These are phyloP conservation scores for Inonotus hispidus DNA, from an alignment of 1,284 basidiomycete species.

Conservation along the genomic window DNA sequence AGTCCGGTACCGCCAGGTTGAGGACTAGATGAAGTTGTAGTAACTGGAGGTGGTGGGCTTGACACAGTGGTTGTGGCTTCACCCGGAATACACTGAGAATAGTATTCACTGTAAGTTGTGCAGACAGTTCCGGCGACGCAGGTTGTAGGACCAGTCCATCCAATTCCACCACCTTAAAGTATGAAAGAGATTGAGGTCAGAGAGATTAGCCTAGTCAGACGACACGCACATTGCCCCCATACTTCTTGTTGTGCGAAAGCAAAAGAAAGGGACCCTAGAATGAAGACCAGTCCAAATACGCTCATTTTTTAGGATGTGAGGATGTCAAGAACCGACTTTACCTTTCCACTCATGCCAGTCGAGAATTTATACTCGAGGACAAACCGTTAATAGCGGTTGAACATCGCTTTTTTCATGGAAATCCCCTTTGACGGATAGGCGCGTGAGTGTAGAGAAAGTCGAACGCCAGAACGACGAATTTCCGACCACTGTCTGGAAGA, in stretches of 20 bases:
- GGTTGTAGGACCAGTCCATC: constrained; percentile 32
- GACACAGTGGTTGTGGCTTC: neutral
- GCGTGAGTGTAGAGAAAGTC: neutral
- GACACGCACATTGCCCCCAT: neutral
- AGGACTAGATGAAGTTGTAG: constrained; percentile 2
- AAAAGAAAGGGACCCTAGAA: neutral
- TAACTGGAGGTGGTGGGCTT: neutral
- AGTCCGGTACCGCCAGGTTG: constrained; percentile 1
- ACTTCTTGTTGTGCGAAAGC: neutral
- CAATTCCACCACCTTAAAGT: constrained; percentile 29
- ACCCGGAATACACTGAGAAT: constrained; percentile 31
- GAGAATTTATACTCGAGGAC: neutral
- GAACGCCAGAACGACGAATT: neutral
- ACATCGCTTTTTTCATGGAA: neutral
- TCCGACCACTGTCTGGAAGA: neutral
- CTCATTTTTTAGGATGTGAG: neutral
- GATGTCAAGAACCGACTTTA: neutral
- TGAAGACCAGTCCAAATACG: neutral
- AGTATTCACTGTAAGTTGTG: constrained; percentile 26
- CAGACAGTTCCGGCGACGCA: constrained; percentile 29
- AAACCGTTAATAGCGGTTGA: neutral
- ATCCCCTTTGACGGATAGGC: neutral
- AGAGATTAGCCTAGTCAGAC: neutral
- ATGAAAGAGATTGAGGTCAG: neutral
- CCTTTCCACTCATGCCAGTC: neutral